Base-by-base conservation (phyloP, 2,329 filamentous ascomycete genomes). In the Aspergillus cejpii region DNA sequence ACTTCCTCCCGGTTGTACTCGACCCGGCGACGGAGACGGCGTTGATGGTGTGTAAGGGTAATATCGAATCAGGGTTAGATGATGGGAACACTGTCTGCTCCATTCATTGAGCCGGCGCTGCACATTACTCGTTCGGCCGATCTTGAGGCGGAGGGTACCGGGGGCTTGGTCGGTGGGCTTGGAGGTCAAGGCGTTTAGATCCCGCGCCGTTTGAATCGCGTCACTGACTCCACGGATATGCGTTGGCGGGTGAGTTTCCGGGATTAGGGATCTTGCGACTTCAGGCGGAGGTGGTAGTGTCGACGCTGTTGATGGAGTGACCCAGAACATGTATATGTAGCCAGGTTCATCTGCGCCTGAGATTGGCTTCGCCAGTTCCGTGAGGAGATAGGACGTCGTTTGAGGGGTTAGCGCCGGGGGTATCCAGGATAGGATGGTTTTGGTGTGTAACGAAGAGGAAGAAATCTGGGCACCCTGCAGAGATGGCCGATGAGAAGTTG, bases 321-420 rank as follows among this genome's bases (percentile, higher is more conserved):
- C 76, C 89, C 91, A 96, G 75, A 97, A 98, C 67, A 98, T 94
- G 75, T 98, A 98, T 55, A 98, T 97, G 70, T 92, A 98, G 28
- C 92, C 92, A 10, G 84, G 74, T 55, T 94, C 87, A 53, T 92
- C 87, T 43, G 76, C 72, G 17, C 79, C 72, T 0, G 87, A 89
- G 37, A 90, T 78, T 1, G 75, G 88, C 72, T 78, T 92, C 62
- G 67, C 79, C 7, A 97, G 75, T 65, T 97, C 90, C 2, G 83
- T 74, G 48, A 91, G 76, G 3, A 97, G 74, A 4, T 75, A 70
- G 0, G 87, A 84, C 0, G 85, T 73, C 0, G 81, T 85, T 54
- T 84, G 73, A 1, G 86, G 81, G 2, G 83, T 76, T 3, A 87
- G 72, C 1, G 75, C 69, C 6, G 75, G 64, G 0, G 87, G 88